Conservation (phyloP, 345 rosid genomes). For the Camelina sativa region DNA sequence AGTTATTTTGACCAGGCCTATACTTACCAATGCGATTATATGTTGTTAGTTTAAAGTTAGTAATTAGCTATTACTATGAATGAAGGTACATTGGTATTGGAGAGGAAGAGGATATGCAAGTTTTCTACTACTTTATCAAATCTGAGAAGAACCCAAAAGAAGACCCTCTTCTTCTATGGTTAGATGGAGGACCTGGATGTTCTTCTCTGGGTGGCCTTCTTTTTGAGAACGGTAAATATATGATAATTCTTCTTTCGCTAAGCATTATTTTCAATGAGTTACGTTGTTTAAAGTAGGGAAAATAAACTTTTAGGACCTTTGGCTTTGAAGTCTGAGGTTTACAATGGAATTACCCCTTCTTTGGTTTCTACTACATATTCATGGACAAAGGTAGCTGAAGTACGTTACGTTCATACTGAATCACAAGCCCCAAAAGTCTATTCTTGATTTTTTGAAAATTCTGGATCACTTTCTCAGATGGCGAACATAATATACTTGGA, state of each 20-base stretch:
- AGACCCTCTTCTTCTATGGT: conserved; percentile 48
- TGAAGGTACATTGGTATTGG: conserved; percentile 44
- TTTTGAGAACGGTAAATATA: conserved; percentile 35
- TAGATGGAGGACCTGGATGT: conserved; percentile 53
- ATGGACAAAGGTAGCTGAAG: conserved; percentile 65
- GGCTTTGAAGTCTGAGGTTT: conserved; percentile 47
- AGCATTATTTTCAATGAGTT: conserved; percentile 10
- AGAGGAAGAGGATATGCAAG: conserved; percentile 32
- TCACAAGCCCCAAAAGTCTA: neutral
- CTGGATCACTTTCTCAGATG: conserved; percentile 54
- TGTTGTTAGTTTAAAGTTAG: neutral
- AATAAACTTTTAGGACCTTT: conserved; percentile 53
- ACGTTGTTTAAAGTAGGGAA: neutral
- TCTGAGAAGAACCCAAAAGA: conserved; percentile 44
- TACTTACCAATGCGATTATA: neutral
- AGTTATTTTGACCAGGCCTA: no score
- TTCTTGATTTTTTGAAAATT: neutral
- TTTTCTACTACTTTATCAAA: conserved; percentile 45
- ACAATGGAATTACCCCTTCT: conserved; percentile 64
- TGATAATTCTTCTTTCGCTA: neutral
- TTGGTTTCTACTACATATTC: conserved; percentile 57
- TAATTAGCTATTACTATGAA: neutral
- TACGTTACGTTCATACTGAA: conserved; percentile 42
- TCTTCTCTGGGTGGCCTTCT: conserved; percentile 37
- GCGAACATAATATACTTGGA: conserved; percentile 69